phyloP scores from a whole-genome alignment of 345 rosid species.

The Heritiera littoralis region DNA sequence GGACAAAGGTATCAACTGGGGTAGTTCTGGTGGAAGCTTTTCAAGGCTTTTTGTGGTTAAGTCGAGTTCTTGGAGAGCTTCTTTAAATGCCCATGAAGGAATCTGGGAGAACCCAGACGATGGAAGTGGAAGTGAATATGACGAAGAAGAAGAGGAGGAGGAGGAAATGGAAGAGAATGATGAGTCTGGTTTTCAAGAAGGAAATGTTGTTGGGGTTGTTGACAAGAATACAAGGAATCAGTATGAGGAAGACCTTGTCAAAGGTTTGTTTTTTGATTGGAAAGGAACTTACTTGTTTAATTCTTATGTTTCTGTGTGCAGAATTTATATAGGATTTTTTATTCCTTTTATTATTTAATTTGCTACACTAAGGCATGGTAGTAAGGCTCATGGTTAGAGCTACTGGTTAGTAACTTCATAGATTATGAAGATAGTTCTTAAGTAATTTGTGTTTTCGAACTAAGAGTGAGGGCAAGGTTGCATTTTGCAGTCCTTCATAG shows the following conservation, averaged over 20 bases:
- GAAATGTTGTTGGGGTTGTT: conserved; percentile 31
- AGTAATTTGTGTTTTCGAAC: conserved; percentile 1
- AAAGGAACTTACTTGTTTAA: conserved; percentile 7
- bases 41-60: conserved; percentile 27
- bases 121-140: conserved; percentile 57
- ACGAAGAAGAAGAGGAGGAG: conserved; percentile 39
- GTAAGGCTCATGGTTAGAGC: not conserved
- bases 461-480: not conserved
- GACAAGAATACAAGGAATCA: conserved; percentile 26
- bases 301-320: not conserved
- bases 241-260: conserved; percentile 45
- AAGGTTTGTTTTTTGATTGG: conserved; percentile 37
- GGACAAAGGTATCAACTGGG: not conserved
- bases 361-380: not conserved
- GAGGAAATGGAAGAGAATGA: conserved; percentile 32
- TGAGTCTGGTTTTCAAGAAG: conserved; percentile 42
- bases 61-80: conserved; percentile 34
- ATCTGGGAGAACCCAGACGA: conserved; percentile 68
- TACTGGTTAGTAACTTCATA: not conserved
- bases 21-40: conserved; percentile 6
- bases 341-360: not conserved
- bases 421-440: not conserved
- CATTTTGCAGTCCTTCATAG: not conserved
- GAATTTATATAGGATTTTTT: not conserved
- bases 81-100: conserved; percentile 35